Evolutionary conservation across 257 asterid genomes (phyloP), one percentile per base, ranked within the genome.

Genomic region (Scutellaria barbata): DNA sequence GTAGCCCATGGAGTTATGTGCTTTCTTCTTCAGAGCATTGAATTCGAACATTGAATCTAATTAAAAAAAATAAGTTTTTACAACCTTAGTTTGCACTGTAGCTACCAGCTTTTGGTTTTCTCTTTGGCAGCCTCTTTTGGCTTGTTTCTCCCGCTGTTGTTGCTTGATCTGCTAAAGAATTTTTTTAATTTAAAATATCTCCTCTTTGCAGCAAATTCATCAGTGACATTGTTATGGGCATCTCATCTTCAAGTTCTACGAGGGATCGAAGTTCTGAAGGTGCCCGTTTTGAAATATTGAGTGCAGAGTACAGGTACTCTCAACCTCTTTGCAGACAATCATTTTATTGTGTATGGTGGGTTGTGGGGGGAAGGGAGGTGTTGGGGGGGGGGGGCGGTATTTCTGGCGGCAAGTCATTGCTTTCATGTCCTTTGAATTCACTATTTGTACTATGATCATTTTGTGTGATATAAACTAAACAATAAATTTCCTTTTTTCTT

Each of bases 201-300:
- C 50, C 22, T 45, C 60, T 80, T 63, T 76, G 86, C 83, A 95
- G 99, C 87, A 88, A 89, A 80, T 92, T 89, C 82, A 84, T 95
- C 73, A 95, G 99, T 80, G 98, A 95, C 74, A 76, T 84, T 77
- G 79, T 95, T 73, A 82, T 95, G 96, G 86, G 90, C 51, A 79
- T 89, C 82, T 89, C 98, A 64, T 95, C 98, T 79, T 95, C 99
- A 65, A 85, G 81, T 75, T 79, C 96, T 61, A 74, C 77, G 59
- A 82, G 99, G 77, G 98, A 92, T 59, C 88, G 98, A 64, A 87
- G 86, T 66, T 87, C 98, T 61, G 99, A 95, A 71, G 72, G 95
- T 85, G 99, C 99, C 68, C 98, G 90, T 68, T 92, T 95, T 85
- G 99, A 95, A 76, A 79, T 95, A 63, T 77, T 95, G 83, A 85